Evolutionary conservation across 1,284 basidiomycete genomes (phyloP), one percentile per base, ranked within the genome.

Genomic region (Trametes sp.): DNA sequence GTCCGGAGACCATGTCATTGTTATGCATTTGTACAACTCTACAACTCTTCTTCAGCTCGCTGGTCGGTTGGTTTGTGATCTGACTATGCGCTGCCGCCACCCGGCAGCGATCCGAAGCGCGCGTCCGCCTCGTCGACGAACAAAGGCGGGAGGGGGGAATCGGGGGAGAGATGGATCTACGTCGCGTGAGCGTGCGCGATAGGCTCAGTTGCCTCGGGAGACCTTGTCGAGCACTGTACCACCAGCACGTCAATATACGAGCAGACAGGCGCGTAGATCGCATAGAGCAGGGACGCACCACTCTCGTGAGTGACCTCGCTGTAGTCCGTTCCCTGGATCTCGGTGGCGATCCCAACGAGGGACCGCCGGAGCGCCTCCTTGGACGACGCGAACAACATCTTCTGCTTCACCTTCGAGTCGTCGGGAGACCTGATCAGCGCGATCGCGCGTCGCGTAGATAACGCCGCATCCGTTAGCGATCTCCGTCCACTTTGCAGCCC

Each of bases 321-420:
- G 65, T 73, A 80, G 65, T 96, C 95, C 58, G 94, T 98, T 62
- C 87, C 96, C 80, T 98, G 96, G 69, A 98, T 87, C 78, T 98
- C 95, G 67, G 83, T 63, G 0, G 85, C 82, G 69, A 95, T 84
- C 50, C 94, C 94, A 21, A 85, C 82, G 66, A 98, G 84, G 49
- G 84, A 76, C 66, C 85, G 87, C 75, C 88, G 87, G 62, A 99
- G 80, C 13, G 91, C 93, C 46, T 96, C 94, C 79, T 92, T 94
- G 68, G 97, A 98, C 26, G 95, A 92, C 45, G 97, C 93, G 78
- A 88, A 94, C 72, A 98, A 75, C 96, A 99, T 98, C 92, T 98
- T 98, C 75, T 87, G 81, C 82, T 92, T 96, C 79, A 98, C 85
- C 82, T 88, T 93, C 56, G 95, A 88, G 45, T 82, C 81, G 75